Evolutionary conservation across 371 early-diverging fungal genomes (phyloP).

Genomic region (Mucor sp.): DNA sequence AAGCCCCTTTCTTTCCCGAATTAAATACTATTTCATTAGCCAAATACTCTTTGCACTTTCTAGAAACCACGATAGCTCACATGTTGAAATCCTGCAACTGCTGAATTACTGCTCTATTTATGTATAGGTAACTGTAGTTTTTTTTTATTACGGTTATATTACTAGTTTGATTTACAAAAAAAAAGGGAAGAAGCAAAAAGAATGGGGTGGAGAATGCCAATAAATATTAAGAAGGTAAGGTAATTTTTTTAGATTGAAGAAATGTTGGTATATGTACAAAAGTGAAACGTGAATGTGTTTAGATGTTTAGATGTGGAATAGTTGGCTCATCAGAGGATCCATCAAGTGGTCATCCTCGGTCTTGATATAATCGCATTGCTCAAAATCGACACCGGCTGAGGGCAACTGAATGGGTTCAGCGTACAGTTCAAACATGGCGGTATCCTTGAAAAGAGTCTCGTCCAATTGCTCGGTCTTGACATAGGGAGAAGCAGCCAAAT

Average conservation of each 20-base stretch:
- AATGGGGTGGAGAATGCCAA: neutral
- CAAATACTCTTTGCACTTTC: neutral
- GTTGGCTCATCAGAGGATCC: constrained; percentile 23
- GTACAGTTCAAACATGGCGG: constrained; percentile 22
- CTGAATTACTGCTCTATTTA: neutral
- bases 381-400: constrained; percentile 19
- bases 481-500: neutral
- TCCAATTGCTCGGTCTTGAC: constrained; percentile 12
- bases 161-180: neutral
- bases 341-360: constrained; percentile 22
- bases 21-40: neutral
- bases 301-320: constrained; percentile 19
- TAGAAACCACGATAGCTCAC: neutral
- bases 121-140: neutral
- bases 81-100: neutral
- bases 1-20: neutral
- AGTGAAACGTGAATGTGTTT: neutral
- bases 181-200: neutral
- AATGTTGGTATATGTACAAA: constrained; percentile 15
- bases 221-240: constrained; percentile 1
- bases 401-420: constrained; percentile 19
- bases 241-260: neutral
- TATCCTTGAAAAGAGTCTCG: constrained; percentile 18
- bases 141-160: neutral
- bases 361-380: constrained; percentile 25